These are phyloP conservation scores for Aureobasidium namibiae DNA, from an alignment of 2,329 filamentous ascomycete genomes.

Conservation along the genomic window DNA sequence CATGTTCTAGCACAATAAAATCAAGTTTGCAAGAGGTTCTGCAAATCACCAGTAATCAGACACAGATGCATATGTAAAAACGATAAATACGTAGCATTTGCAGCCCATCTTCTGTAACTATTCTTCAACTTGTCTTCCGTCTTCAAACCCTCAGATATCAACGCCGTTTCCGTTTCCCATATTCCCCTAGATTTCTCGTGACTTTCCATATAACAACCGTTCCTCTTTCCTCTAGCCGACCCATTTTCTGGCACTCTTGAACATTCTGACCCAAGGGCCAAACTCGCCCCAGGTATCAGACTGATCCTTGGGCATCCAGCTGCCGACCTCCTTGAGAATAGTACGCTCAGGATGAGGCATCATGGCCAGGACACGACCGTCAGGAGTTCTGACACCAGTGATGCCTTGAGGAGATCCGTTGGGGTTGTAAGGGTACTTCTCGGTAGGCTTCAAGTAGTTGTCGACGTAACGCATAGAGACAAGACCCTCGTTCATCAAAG, in stretches of 20 bases:
- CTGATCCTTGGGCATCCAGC: conserved; percentile 60
- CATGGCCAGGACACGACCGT: conserved; percentile 76
- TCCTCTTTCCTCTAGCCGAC: conserved; percentile 44
- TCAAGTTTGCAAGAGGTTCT: not conserved
- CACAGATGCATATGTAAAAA: not conserved
- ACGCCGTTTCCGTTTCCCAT: not conserved
- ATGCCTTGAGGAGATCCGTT: conserved; percentile 79
- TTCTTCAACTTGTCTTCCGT: not conserved
- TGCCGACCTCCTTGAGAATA: conserved; percentile 68
- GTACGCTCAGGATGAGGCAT: conserved; percentile 96
- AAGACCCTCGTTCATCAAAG: conserved; percentile 57
- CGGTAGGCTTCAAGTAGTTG: conserved; percentile 67
- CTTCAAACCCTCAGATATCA: not conserved
- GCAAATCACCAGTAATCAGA: not conserved
- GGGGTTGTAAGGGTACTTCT: conserved; percentile 80
- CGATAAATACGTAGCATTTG: not conserved
- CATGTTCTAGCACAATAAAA: not conserved
- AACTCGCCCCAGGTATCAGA: conserved; percentile 65
- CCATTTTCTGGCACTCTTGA: conserved; percentile 82
- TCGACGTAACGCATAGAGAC: conserved; percentile 79
- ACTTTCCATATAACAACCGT: not conserved
- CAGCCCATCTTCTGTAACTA: not conserved
- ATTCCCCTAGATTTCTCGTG: not conserved
- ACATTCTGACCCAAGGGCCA: conserved; percentile 79
- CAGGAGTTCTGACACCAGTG: conserved; percentile 65